A percentile compares a stretch with the other conserved stretches of the same genome.
These are phyloP conservation scores for Fusarium annulatum DNA, from an alignment of 2,329 filamentous ascomycete species.

Conservation along the genomic window DNA sequence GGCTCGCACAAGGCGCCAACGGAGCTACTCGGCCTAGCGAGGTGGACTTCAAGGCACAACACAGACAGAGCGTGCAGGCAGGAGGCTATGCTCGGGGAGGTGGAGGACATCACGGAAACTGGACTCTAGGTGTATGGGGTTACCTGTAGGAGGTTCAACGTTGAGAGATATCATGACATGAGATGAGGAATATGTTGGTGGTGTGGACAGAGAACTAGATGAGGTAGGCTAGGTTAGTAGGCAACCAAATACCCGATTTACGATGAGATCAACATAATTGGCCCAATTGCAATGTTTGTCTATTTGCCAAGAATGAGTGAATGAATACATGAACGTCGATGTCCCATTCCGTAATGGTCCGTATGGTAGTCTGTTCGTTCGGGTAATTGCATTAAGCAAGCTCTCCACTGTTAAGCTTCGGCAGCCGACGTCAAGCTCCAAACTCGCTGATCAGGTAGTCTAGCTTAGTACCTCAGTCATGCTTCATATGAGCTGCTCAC, in stretches of 20 bases:
- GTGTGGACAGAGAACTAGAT: neutral
- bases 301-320: constrained; percentile 7
- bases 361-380: constrained; percentile 19
- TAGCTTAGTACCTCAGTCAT: constrained; percentile 11
- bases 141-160: constrained; percentile 51
- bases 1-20: constrained; percentile 72
- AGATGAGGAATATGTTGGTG: constrained; percentile 2
- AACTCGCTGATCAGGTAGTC: constrained; percentile 17
- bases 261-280: neutral
- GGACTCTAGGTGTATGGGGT: constrained; percentile 74
- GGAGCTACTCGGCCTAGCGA: constrained; percentile 71
- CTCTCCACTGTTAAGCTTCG: constrained; percentile 35
- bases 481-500: constrained; percentile 39
- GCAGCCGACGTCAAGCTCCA: constrained; percentile 30
- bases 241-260: constrained; percentile 29
- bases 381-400: constrained; percentile 49
- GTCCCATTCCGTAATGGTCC: constrained; percentile 26
- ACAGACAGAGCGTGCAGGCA: constrained; percentile 73
- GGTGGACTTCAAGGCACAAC: constrained; percentile 66
- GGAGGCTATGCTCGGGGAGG: constrained; percentile 57
- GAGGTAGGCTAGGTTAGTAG: neutral
- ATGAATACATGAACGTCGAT: neutral
- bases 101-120: constrained; percentile 59
- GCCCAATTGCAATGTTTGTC: constrained; percentile 1
- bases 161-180: constrained; percentile 1